phyloP scores from a whole-genome alignment of 257 asterid species.

The Penstemon barbatus region DNA sequence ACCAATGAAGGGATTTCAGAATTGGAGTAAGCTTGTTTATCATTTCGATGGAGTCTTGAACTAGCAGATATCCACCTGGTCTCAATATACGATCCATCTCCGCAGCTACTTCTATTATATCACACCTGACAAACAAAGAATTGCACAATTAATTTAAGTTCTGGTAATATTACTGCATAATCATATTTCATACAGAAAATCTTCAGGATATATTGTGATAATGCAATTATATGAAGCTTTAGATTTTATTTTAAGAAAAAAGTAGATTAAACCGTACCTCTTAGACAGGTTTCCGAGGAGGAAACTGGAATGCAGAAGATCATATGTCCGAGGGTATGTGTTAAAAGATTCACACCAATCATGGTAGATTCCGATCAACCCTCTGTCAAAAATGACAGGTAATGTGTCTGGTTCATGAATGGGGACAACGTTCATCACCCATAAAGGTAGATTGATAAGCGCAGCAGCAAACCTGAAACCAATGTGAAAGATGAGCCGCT shows the following conservation, averaged over 20 bases:
- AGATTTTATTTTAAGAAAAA: no score
- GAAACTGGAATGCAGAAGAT: constrained; percentile 88
- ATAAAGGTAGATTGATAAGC: constrained; percentile 53
- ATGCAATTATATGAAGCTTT: neutral
- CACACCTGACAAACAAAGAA: constrained; percentile 59
- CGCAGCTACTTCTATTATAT: constrained; percentile 62
- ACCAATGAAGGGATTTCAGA: constrained; percentile 81
- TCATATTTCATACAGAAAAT: neutral
- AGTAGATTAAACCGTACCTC: constrained; percentile 48
- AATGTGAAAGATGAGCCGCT: neutral
- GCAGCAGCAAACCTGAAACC: constrained; percentile 85
- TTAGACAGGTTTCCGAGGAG: constrained; percentile 64
- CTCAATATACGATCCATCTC: constrained; percentile 87
- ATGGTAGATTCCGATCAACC: constrained; percentile 87
- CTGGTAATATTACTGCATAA: neutral
- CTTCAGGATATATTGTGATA: neutral
- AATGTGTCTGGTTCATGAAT: constrained; percentile 69
- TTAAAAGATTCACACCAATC: constrained; percentile 96
- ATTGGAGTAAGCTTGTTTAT: constrained; percentile 51
- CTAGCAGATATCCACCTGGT: constrained; percentile 82
- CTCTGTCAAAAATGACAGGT: constrained; percentile 76
- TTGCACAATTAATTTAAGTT: constrained; percentile 12
- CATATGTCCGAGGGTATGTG: constrained; percentile 89
- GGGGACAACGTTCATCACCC: constrained; percentile 96
- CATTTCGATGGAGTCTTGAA: constrained; percentile 67